These are phyloP conservation scores for Penicillium sp. DNA, from an alignment of 2,329 filamentous ascomycete genomes.

Conservation along the genomic window DNA sequence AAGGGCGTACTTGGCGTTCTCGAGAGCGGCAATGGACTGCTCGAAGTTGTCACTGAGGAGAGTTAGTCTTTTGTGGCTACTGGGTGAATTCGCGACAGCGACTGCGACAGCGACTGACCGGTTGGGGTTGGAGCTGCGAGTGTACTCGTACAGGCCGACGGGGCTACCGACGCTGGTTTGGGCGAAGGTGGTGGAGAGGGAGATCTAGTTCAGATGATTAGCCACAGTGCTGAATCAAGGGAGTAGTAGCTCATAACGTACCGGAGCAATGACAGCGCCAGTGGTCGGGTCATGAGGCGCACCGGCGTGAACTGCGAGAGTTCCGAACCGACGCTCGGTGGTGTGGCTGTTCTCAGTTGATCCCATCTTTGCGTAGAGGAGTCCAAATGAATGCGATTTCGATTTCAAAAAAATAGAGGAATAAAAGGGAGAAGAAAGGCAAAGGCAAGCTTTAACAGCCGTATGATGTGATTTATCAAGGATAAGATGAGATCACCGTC, in stretches of 20 bases:
- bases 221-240: slow-evolving; percentile 12
- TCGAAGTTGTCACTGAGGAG: slow-evolving; percentile 80
- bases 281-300: slow-evolving; percentile 87
- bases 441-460: slow-evolving; percentile 3
- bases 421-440: slow-evolving; percentile 1
- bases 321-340: slow-evolving; percentile 81
- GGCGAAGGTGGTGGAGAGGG: slow-evolving; percentile 94
- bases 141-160: slow-evolving; percentile 90
- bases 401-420: not conserved
- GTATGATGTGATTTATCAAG: slow-evolving; percentile 19
- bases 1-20: slow-evolving; percentile 89
- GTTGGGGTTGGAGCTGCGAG: slow-evolving; percentile 91
- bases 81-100: not conserved
- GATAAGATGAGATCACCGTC: slow-evolving; percentile 20
- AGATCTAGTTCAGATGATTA: slow-evolving; percentile 64
- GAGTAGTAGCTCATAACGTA: slow-evolving; percentile 41
- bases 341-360: slow-evolving; percentile 49
- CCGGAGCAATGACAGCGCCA: slow-evolving; percentile 90
- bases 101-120: slow-evolving; percentile 54
- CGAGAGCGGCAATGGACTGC: slow-evolving; percentile 84
- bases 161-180: slow-evolving; percentile 87
- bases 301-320: slow-evolving; percentile 91
- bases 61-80: slow-evolving; percentile 7
- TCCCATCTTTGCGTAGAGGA: slow-evolving; percentile 21
- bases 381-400: slow-evolving; percentile 10